phyloP scores from a whole-genome alignment of 1,284 basidiomycete species.

The Irpex lacteus region DNA sequence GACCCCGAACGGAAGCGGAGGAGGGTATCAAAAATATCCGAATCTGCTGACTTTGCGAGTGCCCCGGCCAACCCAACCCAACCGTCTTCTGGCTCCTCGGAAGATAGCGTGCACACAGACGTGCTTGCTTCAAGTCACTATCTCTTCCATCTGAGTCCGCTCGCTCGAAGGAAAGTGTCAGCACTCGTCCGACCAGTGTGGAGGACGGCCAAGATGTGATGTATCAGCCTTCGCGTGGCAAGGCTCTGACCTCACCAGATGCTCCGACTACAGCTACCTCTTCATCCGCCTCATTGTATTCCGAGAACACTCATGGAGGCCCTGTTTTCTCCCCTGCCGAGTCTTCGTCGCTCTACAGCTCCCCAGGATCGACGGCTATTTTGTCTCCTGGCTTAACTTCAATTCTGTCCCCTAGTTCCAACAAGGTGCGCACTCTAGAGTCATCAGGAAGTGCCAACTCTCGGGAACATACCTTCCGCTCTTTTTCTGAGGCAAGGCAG shows the following conservation, averaged over 20 bases:
- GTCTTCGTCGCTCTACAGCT: conserved; percentile 4
- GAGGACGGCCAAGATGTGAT: conserved; percentile 4
- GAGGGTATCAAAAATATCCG: conserved; percentile 10
- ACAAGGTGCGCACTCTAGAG: not conserved
- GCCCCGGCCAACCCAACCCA: not conserved
- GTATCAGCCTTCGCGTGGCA: not conserved
- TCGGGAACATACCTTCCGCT: conserved; percentile 15
- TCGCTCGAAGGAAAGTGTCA: not conserved
- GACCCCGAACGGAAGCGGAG: conserved; percentile 10
- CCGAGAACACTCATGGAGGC: not conserved
- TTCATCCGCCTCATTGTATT: conserved; percentile 8
- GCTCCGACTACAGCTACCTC: conserved; percentile 10
- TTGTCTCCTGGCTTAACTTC: conserved; percentile 6
- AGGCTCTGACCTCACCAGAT: conserved; percentile 3
- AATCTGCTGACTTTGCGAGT: not conserved
- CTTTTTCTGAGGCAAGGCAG: conserved; percentile 18
- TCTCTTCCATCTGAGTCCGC: conserved; percentile 2
- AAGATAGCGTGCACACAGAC: not conserved
- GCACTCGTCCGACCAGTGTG: not conserved
- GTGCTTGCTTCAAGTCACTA: not conserved
- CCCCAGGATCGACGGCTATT: not conserved
- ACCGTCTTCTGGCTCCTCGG: not conserved
- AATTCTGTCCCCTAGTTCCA: not conserved
- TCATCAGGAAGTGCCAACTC: conserved; percentile 1
- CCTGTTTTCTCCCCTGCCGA: conserved; percentile 1